phyloP scores from a whole-genome alignment of 2,329 filamentous ascomycete genomes.

The Decorospora gaudefroyi region DNA sequence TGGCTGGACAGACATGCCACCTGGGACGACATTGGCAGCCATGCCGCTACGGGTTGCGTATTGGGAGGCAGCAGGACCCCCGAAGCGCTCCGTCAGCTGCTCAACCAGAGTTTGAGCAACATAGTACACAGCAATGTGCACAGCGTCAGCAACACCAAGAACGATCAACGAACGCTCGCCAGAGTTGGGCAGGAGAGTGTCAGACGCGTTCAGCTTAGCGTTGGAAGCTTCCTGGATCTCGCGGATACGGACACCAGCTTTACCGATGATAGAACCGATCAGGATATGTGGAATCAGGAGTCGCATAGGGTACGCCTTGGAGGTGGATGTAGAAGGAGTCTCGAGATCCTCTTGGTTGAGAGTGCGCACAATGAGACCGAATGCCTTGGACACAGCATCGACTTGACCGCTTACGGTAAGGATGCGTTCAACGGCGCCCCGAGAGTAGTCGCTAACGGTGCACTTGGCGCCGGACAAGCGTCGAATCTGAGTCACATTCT shows the following conservation, averaged over 20 bases:
- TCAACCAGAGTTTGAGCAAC: conserved; percentile 97
- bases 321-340: conserved; percentile 84
- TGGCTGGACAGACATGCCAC: conserved; percentile 98
- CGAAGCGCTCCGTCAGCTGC: conserved; percentile 95
- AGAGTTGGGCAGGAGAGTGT: conserved; percentile 89
- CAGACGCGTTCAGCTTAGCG: conserved; percentile 93
- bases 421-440: conserved; percentile 95
- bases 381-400: conserved; percentile 97
- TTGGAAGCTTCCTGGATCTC: conserved; percentile 99
- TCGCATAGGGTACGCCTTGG: conserved; percentile 95
- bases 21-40: conserved; percentile 89
- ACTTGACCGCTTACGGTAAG: conserved; percentile 95
- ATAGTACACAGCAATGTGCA: conserved; percentile 99
- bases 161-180: conserved; percentile 98
- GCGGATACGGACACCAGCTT: conserved; percentile 91
- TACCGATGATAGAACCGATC: conserved; percentile 98
- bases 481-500: conserved; percentile 97
- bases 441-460: conserved; percentile 97
- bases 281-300: conserved; percentile 95
- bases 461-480: conserved; percentile 96
- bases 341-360: conserved; percentile 95
- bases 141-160: conserved; percentile 94
- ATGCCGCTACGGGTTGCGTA: conserved; percentile 95
- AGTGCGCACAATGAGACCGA: conserved; percentile 96
- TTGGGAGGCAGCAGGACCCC: conserved; percentile 93